phyloP scores from a whole-genome alignment of 768 basidiomycete species.

The Sarcomyxa edulis region DNA sequence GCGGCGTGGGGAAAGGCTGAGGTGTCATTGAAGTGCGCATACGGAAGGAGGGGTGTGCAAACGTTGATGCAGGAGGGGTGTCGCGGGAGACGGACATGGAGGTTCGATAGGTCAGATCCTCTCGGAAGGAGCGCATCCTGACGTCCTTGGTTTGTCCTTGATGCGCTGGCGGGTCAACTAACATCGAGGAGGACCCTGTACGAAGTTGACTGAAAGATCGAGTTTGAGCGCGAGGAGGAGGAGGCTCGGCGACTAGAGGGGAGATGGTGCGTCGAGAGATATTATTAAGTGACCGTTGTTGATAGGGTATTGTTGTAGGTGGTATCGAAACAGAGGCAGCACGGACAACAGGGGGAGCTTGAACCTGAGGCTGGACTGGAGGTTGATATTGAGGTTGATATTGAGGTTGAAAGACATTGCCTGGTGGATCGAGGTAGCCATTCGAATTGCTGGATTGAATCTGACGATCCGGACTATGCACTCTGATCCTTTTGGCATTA shows the following conservation, averaged over 20 bases:
- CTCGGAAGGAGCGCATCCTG: conserved; percentile 38
- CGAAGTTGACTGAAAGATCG: no score
- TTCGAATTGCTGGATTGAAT: conserved; percentile 15
- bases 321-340: conserved; percentile 19
- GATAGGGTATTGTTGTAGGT: conserved; percentile 16
- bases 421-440: conserved; percentile 53
- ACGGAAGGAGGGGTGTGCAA: conserved; percentile 52
- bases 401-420: conserved; percentile 32
- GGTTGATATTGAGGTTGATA: conserved; percentile 17
- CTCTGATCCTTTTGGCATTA: conserved; percentile 46
- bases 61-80: conserved; percentile 37
- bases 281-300: conserved; percentile 26
- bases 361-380: conserved; percentile 15
- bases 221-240: no score
- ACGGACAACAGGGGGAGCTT: conserved; percentile 16
- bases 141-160: conserved; percentile 32
- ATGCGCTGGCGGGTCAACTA: conserved; percentile 58
- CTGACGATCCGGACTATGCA: conserved; percentile 42
- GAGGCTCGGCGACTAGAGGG: conserved; percentile 32
- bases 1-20: conserved; percentile 35
- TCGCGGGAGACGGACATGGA: conserved; percentile 29
- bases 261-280: conserved; percentile 34
- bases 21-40: conserved; percentile 71
- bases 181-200: conserved; percentile 48
- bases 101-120: conserved; percentile 16